A percentile compares a stretch with the other conserved stretches of the same genome.
phyloP scores from a whole-genome alignment of 163 green algal genomes.

The Volvox carteri region DNA sequence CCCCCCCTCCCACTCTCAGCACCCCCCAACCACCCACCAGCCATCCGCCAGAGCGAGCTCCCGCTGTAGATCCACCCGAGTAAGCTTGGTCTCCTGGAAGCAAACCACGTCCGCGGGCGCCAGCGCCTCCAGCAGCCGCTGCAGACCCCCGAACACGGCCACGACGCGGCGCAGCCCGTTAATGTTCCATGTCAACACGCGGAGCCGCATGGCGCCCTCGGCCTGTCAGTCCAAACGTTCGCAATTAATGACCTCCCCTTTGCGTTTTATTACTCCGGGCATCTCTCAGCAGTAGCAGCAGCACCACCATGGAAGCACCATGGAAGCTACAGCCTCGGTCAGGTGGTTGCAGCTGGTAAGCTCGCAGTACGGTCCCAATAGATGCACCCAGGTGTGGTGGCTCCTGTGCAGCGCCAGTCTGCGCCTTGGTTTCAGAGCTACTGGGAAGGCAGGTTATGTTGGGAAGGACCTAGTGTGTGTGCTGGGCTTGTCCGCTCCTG shows the following conservation, averaged over 20 bases:
- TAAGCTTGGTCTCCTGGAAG: slow-evolving; percentile 89
- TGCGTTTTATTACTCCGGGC: background rate
- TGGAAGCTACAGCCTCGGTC: background rate
- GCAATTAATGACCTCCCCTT: background rate
- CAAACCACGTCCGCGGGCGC: slow-evolving; percentile 36
- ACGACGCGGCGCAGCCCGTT: slow-evolving; percentile 72
- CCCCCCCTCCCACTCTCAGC: background rate
- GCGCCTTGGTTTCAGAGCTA: no score
- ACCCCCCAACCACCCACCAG: slow-evolving; percentile 67
- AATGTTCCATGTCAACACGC: slow-evolving; percentile 81
- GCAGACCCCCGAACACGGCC: slow-evolving; percentile 53
- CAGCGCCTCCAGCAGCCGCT: slow-evolving; percentile 63
- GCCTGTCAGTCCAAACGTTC: no score
- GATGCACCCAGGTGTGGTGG: no score
- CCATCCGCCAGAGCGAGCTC: slow-evolving; percentile 78
- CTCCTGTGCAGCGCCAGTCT: no score
- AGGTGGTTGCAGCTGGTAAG: background rate
- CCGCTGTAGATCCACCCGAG: slow-evolving; percentile 66
- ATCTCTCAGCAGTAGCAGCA: background rate
- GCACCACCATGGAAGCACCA: background rate
- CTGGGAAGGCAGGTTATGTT: no score
- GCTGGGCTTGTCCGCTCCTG: no score
- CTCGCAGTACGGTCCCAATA: no score
- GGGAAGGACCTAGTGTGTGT: no score
- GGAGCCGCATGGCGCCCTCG: slow-evolving; percentile 51